Evolutionary conservation across 441 rosid genomes (phyloP).

Genomic region (Arabidopsis lyrata): DNA sequence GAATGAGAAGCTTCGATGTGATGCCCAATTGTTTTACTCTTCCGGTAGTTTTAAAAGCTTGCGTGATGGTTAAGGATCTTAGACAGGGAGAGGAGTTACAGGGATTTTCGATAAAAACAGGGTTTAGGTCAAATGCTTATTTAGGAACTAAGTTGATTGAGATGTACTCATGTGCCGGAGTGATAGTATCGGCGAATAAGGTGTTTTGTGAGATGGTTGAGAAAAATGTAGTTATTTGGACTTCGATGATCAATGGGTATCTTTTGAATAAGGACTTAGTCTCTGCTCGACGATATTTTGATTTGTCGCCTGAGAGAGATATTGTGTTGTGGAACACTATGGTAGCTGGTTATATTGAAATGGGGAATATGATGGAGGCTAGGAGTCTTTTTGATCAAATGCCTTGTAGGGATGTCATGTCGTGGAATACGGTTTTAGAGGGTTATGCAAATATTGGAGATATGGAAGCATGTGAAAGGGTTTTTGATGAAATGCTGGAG

Average conservation of each 20-base stretch:
- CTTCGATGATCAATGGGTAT: conserved; percentile 62
- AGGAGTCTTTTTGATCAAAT: conserved; percentile 57
- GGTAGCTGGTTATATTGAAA: conserved; percentile 63
- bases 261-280: conserved; percentile 53
- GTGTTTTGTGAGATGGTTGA: conserved; percentile 67
- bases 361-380: conserved; percentile 63
- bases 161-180: conserved; percentile 58
- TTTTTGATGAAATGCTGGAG: conserved; percentile 60
- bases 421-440: conserved; percentile 69
- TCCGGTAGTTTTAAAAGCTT: conserved; percentile 63
- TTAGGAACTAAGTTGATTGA: conserved; percentile 67
- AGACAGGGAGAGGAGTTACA: conserved; percentile 66
- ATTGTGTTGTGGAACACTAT: conserved; percentile 72
- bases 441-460: conserved; percentile 62
- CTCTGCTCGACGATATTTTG: conserved; percentile 61
- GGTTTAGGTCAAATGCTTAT: conserved; percentile 56
- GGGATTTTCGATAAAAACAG: conserved; percentile 60
- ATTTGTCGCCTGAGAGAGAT: conserved; percentile 71
- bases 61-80: conserved; percentile 51
- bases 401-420: conserved; percentile 62
- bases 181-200: conserved; percentile 51
- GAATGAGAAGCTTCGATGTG: conserved; percentile 54
- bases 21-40: conserved; percentile 68
- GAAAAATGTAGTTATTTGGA: conserved; percentile 77
- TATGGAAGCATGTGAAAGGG: conserved; percentile 49